These are phyloP conservation scores for Cyclospora cayetanensis DNA, from an alignment of 169 alveolate genomes.

Conservation along the genomic window DNA sequence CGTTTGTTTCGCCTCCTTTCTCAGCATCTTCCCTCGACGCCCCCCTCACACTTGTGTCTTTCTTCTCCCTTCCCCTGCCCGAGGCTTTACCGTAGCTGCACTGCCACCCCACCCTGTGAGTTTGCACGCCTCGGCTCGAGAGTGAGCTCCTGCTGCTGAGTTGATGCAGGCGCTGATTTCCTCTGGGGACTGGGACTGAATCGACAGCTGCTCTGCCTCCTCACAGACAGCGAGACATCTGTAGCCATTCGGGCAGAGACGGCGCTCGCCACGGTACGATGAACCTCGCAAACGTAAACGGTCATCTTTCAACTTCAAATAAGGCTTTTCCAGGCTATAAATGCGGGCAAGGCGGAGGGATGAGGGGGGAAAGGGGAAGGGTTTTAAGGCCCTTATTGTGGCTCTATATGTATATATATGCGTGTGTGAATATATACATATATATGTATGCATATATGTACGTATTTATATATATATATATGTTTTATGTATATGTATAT, in stretches of 20 bases:
- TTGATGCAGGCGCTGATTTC: slow-evolving; percentile 19
- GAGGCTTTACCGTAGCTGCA: background rate
- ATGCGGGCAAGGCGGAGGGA: background rate
- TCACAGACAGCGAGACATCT: slow-evolving; percentile 5
- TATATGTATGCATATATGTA: background rate
- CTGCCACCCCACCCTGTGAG: no score
- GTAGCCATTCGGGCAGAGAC: slow-evolving; percentile 10
- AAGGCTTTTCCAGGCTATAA: no score
- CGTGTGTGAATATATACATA: background rate
- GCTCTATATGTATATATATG: background rate
- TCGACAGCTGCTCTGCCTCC: background rate
- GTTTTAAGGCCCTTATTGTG: background rate
- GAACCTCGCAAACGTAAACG: background rate
- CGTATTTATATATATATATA: background rate
- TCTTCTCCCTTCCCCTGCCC: slow-evolving; percentile 1
- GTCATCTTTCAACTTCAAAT: no score
- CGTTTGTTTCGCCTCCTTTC: background rate
- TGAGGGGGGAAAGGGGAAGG: background rate
- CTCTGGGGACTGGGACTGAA: slow-evolving; percentile 15
- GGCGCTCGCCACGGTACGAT: background rate
- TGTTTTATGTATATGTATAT: background rate
- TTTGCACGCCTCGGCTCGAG: no score
- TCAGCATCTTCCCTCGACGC: background rate
- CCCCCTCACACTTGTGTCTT: no score
- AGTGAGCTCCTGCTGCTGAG: background rate